A percentile compares a stretch with the other conserved stretches of the same genome.
phyloP scores from a whole-genome alignment of 1,139 yeast species.

The Magnusiomyces suaveolens region DNA sequence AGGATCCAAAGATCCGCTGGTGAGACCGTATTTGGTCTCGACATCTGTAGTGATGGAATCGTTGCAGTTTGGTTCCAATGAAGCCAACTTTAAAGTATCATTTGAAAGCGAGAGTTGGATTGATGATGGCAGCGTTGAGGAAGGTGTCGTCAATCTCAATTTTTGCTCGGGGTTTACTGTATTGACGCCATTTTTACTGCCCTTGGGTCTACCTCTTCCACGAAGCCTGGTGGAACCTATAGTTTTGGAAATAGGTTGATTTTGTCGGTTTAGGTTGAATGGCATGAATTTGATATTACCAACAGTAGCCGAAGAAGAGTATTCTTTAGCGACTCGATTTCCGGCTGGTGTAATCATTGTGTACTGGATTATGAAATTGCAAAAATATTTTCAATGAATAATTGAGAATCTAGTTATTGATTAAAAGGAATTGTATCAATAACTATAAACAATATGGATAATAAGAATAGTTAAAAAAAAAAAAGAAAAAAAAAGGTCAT shows the following conservation, averaged over 20 bases:
- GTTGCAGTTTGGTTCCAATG: not conserved
- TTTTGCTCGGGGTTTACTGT: not conserved
- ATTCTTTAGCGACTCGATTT: not conserved
- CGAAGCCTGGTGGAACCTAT: not conserved
- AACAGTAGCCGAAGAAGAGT: not conserved
- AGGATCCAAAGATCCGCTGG: not conserved
- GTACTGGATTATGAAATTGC: too few species aligned
- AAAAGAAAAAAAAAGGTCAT: not conserved
- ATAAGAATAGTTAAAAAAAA: not conserved
- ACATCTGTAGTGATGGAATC: not conserved
- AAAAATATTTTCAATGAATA: too few species aligned
- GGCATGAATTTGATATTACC: not conserved
- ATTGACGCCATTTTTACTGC: not conserved
- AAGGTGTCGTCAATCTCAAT: not conserved
- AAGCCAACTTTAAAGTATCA: not conserved
- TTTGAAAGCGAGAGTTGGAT: not conserved
- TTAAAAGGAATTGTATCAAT: too few species aligned
- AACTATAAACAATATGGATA: not conserved
- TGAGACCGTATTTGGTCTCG: not conserved
- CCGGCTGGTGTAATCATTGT: not conserved
- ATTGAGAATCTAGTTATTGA: too few species aligned
- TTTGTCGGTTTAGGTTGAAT: not conserved
- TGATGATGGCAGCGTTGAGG: not conserved
- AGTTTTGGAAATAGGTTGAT: not conserved
- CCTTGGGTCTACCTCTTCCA: not conserved